Evolutionary conservation across 306 rosid species (phyloP).

Genomic region (Amphicarpaea edgeworthii): DNA sequence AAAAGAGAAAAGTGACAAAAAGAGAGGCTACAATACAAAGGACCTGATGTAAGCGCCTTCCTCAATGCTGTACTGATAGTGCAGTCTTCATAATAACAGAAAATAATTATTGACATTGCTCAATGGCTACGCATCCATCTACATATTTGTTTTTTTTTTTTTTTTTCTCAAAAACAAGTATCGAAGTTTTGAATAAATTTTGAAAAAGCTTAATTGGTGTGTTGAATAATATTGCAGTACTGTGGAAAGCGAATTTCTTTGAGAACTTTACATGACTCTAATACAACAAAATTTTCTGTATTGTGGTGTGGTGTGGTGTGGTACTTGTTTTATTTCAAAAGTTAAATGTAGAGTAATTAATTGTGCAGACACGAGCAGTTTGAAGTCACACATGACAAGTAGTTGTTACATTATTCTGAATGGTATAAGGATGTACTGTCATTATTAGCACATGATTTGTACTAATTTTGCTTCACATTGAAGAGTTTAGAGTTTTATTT

Average conservation of each 20-base stretch:
- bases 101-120: neutral
- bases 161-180: neutral
- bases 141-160: neutral
- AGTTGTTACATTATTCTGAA: neutral
- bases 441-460: neutral
- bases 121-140: neutral
- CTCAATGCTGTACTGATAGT: neutral
- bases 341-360: neutral
- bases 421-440: neutral
- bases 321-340: neutral
- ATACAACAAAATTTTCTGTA: too few species aligned
- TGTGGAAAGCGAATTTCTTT: neutral
- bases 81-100: neutral
- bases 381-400: too few species aligned
- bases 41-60: constrained; percentile 14
- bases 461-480: neutral
- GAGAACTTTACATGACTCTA: neutral
- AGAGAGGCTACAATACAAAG: neutral
- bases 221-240: constrained; percentile 6
- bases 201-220: constrained; percentile 8
- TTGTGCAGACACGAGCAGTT: too few species aligned
- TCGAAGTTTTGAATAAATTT: neutral
- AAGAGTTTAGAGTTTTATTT: neutral
- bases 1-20: constrained; percentile 12
- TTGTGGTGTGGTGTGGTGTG: too few species aligned